These are phyloP conservation scores for Aspergillus eucalypticola DNA, from an alignment of 2,329 filamentous ascomycete genomes.

Conservation along the genomic window DNA sequence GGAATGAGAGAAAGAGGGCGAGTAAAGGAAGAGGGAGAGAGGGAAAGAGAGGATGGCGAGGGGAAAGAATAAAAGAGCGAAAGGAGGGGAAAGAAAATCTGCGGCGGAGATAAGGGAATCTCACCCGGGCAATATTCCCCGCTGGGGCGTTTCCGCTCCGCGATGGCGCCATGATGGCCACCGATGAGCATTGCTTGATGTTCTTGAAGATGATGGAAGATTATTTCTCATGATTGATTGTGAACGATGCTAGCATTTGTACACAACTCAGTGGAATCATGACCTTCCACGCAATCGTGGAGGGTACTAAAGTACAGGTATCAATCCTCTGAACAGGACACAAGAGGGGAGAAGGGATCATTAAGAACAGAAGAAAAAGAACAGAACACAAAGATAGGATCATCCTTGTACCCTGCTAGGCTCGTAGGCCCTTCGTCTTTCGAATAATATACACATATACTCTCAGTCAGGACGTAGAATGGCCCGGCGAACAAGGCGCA, in stretches of 20 bases:
- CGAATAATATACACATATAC: slow-evolving; percentile 13
- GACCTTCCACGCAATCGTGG: slow-evolving; percentile 6
- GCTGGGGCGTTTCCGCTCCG: slow-evolving; percentile 6
- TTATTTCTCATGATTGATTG: background rate
- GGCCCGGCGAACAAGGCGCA: background rate
- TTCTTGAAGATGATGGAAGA: background rate
- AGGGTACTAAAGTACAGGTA: slow-evolving; percentile 19
- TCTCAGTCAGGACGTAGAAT: background rate
- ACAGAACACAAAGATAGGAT: background rate
- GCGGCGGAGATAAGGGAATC: slow-evolving; percentile 9
- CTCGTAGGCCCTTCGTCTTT: slow-evolving; percentile 1
- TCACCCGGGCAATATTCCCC: slow-evolving; percentile 13
- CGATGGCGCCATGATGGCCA: slow-evolving; percentile 27
- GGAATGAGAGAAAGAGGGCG: background rate
- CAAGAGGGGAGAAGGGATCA: slow-evolving; percentile 25
- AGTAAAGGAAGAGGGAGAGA: background rate
- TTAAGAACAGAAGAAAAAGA: background rate
- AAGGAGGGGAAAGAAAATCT: background rate
- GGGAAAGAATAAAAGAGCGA: background rate
- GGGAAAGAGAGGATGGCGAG: background rate
- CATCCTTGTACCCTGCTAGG: background rate
- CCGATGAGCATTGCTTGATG: slow-evolving; percentile 12
- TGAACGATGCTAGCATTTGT: background rate
- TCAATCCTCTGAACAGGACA: slow-evolving; percentile 11
- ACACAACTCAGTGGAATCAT: background rate